Conservation (phyloP, 1,284 basidiomycete genomes). For the Volvariella surrecta region DNA sequence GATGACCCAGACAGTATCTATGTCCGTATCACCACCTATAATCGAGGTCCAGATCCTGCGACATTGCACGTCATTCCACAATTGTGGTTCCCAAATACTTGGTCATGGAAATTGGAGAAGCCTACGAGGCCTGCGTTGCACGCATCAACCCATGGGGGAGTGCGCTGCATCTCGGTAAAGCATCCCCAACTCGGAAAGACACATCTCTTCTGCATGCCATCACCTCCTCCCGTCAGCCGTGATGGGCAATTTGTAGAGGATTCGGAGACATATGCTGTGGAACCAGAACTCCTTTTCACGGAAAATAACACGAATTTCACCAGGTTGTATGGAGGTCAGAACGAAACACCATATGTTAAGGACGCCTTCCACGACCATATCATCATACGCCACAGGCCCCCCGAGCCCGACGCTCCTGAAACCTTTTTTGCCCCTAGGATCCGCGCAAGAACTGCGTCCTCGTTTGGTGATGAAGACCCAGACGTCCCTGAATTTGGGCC, state of each 20-base stretch:
- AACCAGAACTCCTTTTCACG: slow-evolving; percentile 84
- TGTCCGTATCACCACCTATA: slow-evolving; percentile 93
- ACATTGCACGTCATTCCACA: slow-evolving; percentile 93
- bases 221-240: slow-evolving; percentile 81
- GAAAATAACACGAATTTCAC: slow-evolving; percentile 97
- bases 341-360: slow-evolving; percentile 82
- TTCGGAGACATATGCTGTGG: slow-evolving; percentile 56
- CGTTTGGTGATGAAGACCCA: slow-evolving; percentile 26
- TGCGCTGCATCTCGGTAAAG: slow-evolving; percentile 62
- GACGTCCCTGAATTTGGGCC: slow-evolving; percentile 35
- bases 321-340: slow-evolving; percentile 84
- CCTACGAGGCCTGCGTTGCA: slow-evolving; percentile 71
- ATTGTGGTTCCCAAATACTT: slow-evolving; percentile 95
- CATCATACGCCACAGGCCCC: slow-evolving; percentile 75
- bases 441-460: slow-evolving; percentile 38
- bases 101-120: slow-evolving; percentile 88
- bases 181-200: slow-evolving; percentile 72
- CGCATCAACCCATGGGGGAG: slow-evolving; percentile 42
- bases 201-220: slow-evolving; percentile 86
- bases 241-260: slow-evolving; percentile 51
- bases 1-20: slow-evolving; percentile 85
- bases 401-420: slow-evolving; percentile 29
- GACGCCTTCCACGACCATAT: slow-evolving; percentile 99
- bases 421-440: slow-evolving; percentile 35
- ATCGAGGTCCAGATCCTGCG: slow-evolving; percentile 93